Conservation (phyloP, 2,329 filamentous ascomycete species). For the Pyricularia grisea region DNA sequence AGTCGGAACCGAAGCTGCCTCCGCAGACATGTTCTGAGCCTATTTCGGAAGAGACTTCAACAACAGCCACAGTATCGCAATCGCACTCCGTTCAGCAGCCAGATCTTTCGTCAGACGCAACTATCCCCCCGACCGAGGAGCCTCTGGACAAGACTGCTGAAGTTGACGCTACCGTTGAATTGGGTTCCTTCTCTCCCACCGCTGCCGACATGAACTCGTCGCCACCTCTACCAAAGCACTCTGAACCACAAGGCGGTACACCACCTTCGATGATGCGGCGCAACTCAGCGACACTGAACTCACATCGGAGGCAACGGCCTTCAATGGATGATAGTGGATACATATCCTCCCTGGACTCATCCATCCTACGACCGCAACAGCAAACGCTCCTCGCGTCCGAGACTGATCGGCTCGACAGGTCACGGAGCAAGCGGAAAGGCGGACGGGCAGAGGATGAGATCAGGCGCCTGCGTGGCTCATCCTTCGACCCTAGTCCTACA, state of each 20-base stretch:
- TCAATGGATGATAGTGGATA: slow-evolving; percentile 91
- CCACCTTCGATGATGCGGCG: slow-evolving; percentile 34
- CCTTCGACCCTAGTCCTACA: slow-evolving; percentile 74
- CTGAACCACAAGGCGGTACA: slow-evolving; percentile 56
- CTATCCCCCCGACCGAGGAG: slow-evolving; percentile 55
- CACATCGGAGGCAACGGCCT: slow-evolving; percentile 67
- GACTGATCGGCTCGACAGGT: slow-evolving; percentile 48
- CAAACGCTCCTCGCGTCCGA: slow-evolving; percentile 66
- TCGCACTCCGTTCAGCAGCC: slow-evolving; percentile 19
- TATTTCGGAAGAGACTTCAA: slow-evolving; percentile 10
- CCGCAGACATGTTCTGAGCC: slow-evolving; percentile 20
- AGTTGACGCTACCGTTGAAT: slow-evolving; percentile 28
- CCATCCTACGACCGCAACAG: slow-evolving; percentile 64
- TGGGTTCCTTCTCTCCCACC: slow-evolving; percentile 60
- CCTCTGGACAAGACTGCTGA: slow-evolving; percentile 32
- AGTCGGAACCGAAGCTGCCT: slow-evolving; percentile 38
- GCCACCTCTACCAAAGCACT: slow-evolving; percentile 63
- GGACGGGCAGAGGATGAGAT: slow-evolving; percentile 95
- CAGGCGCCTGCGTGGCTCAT: slow-evolving; percentile 82
- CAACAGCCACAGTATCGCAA: slow-evolving; percentile 22
- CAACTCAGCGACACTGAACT: slow-evolving; percentile 54
- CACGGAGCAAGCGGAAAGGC: slow-evolving; percentile 58
- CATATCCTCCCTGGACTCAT: slow-evolving; percentile 92
- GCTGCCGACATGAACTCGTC: slow-evolving; percentile 74
- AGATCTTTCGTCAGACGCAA: slow-evolving; percentile 69